Base-by-base conservation (phyloP, 2,329 filamentous ascomycete genomes). In the Aspergillus calidoustus region DNA sequence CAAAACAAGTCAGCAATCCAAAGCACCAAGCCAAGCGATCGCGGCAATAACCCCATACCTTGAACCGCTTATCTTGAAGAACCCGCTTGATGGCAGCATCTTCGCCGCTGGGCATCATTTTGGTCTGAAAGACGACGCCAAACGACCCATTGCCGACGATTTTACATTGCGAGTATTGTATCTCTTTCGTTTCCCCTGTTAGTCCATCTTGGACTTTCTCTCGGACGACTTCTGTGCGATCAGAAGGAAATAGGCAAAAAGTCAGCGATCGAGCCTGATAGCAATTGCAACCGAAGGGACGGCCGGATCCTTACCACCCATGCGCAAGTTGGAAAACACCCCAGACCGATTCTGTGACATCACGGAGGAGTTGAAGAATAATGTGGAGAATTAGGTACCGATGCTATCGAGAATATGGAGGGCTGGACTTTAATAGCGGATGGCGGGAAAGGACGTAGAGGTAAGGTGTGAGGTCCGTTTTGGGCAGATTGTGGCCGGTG, bases 81-180 rank as follows among this genome's bases (percentile, higher is more conserved):
- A 99, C 95, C 72, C 95, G 90, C 86, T 99, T 99, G 85, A 99
- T 99, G 77, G 95, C 95, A 57, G 95, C 95, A 82, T 99, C 95
- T 80, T 99, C 95, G 67, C 94, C 94, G 66, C 91, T 95, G n/a
- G 95, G 95, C 64, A 94, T 94, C 73, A 99, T 87, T 83, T 98
- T 98, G 61, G 95, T 99, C 83, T 99, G 95, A 80, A 99, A 99
- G 68, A 99, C 95, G 54, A 99, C 94, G 68, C 95, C 95, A 72
- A 99, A 99, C 41, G 94, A 98, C 70, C 95, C 95, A 82, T 99
- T 99, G 78, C 95, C 95, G 53, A 99, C 95, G 74, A 99, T 98
- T 83, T 99, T 99, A 85, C 94, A 98, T 78, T 98, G 95, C 60
- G 95, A 98, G 80, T 99, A 99, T 78, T 96, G 92, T 81, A 99